Evolutionary conservation across 202 grass and related monocot genomes (phyloP), one percentile per base, ranked within the genome.

Genomic region (Zizania palustris): DNA sequence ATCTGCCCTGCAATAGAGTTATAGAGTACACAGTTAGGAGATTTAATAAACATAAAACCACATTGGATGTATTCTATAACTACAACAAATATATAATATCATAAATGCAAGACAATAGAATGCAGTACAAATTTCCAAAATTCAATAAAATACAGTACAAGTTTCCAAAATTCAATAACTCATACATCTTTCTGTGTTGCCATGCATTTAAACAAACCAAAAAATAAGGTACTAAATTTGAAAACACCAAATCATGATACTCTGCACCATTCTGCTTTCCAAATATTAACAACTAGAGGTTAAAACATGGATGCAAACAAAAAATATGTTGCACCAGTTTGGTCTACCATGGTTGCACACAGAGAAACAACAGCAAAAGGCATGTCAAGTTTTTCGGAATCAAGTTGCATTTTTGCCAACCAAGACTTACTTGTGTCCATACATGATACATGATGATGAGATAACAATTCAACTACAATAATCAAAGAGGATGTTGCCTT

Each of bases 1-100:
- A 54, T 97, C 93, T 4, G 88, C 72, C 93, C 93, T 97, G 87
- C 76, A 69, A 82, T 58, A 85, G 63, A 75, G 63, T 49, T 63
- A 82, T 58, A 85, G 63, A 75, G 63, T 49, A 15, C 39, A 71
- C 9, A 60, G 35, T 71, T 9, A 20, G 63, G 10, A 77, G 8
- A 81, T 57, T 49, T 48, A 54, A 55, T 60, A 46, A 46, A 65
- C 21, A 63, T 45, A 7, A 55, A 77, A 21, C 65, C 16, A 9
- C 55, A 12, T 14, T 73, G 50, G 54, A 73, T 59, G 6, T 28
- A 46, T 16, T 81, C 4, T 35, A 73, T 36, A 75, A 14, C 51
- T 67, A 53, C 50, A 51, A 60, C 9, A 72, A 59, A 62, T 13
- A 64, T 11, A 13, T 6, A 55, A 14, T 35, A 51, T 22, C 62